These are phyloP conservation scores for Aspergillus luchuensis DNA, from an alignment of 2,329 filamentous ascomycete genomes.

Conservation along the genomic window DNA sequence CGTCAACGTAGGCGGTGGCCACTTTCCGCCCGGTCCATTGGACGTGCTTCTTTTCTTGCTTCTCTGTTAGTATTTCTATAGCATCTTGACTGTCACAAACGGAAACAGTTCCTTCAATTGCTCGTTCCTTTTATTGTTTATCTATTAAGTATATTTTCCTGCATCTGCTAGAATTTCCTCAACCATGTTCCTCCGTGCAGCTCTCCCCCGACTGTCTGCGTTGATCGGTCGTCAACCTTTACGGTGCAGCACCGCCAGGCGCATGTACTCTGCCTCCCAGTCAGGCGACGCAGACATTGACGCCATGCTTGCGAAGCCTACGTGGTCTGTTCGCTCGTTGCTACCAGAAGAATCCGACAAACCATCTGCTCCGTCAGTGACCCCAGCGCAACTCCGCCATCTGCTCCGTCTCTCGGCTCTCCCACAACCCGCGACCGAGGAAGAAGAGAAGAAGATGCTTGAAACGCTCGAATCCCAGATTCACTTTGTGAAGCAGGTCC, in stretches of 20 bases:
- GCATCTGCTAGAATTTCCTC: background rate
- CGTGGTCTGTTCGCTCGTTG: conserved; percentile 81
- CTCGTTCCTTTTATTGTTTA: background rate
- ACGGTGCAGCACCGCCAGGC: conserved; percentile 7
- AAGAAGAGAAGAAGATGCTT: conserved; percentile 71
- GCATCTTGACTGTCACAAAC: background rate
- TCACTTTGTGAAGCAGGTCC: conserved; percentile 85
- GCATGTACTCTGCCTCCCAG: conserved; percentile 31
- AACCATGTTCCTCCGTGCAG: conserved; percentile 16
- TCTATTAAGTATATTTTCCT: conserved; percentile 8
- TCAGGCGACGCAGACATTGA: conserved; percentile 32
- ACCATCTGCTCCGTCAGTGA: conserved; percentile 49
- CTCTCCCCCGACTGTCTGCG: conserved; percentile 18
- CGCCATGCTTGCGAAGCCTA: conserved; percentile 67
- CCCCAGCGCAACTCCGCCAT: conserved; percentile 71
- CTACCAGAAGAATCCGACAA: conserved; percentile 54
- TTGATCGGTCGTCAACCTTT: conserved; percentile 10
- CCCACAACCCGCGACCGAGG: conserved; percentile 64
- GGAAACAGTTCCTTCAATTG: background rate
- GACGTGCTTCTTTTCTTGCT: background rate
- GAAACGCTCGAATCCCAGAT: conserved; percentile 77
- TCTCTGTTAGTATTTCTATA: background rate
- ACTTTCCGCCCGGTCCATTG: conserved; percentile 13
- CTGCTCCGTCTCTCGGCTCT: conserved; percentile 88
- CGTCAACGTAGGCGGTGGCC: conserved; percentile 26